These are phyloP conservation scores for Pseudonitzschia delicatissima DNA, from an alignment of 108 stramenopile species.

Conservation along the genomic window DNA sequence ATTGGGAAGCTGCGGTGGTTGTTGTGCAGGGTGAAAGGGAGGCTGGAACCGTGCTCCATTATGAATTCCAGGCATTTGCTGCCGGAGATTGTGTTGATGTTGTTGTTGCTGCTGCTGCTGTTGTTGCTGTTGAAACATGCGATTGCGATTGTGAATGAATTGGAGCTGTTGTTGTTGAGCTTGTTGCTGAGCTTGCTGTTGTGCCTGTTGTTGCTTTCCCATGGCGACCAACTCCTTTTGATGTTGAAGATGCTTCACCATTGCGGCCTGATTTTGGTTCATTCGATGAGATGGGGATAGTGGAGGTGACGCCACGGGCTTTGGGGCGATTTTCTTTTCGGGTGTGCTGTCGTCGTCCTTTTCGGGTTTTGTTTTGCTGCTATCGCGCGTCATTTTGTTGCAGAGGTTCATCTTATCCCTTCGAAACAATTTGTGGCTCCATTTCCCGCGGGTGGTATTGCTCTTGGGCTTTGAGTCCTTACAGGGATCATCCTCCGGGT, in stretches of 20 bases:
- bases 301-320: too few species aligned
- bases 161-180: too few species aligned
- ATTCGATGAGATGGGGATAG: background rate
- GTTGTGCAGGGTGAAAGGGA: too few species aligned
- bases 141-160: too few species aligned
- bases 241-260: background rate
- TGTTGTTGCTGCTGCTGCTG: constrained; percentile 1
- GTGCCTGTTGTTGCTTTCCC: too few species aligned
- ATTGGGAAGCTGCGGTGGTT: background rate
- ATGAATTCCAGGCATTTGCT: too few species aligned
- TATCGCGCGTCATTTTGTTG: constrained; percentile 3
- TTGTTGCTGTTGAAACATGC: background rate
- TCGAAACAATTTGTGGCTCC: constrained; percentile 4
- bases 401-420: constrained; percentile 11
- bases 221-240: background rate
- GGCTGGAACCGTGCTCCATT: too few species aligned
- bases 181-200: too few species aligned
- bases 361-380: too few species aligned
- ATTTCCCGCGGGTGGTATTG: background rate
- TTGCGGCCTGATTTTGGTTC: background rate
- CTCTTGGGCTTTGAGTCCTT: constrained; percentile 3
- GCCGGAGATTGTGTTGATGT: background rate
- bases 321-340: too few species aligned
- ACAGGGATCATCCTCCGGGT: background rate
- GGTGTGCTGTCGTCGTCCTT: too few species aligned